These are phyloP conservation scores for Zygoascus meyerae DNA, from an alignment of 1,139 yeast genomes.

Conservation along the genomic window DNA sequence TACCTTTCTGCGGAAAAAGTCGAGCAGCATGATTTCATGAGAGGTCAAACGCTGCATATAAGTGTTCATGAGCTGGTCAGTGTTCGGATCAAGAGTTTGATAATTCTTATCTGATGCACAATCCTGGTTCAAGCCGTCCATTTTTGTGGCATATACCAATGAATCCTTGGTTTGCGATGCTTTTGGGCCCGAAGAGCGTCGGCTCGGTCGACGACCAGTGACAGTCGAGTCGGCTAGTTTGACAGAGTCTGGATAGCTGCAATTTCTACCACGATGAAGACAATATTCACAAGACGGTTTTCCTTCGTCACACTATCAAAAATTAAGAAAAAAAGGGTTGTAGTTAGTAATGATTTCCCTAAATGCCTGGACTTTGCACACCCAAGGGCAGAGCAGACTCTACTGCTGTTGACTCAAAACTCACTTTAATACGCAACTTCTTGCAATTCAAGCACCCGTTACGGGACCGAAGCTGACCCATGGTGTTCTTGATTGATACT, in stretches of 20 bases:
- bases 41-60: neutral
- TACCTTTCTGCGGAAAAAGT: neutral
- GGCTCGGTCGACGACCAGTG: no score
- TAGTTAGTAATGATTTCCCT: neutral
- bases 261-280: conserved; percentile 4
- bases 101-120: no score
- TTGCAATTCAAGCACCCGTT: conserved; percentile 81
- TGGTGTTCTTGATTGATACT: neutral
- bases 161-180: no score
- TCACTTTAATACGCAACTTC: conserved; percentile 59
- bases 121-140: no score
- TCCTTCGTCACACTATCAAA: conserved; percentile 9
- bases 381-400: no score
- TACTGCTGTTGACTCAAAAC: conserved; percentile 8
- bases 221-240: no score
- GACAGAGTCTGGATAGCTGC: conserved; percentile 7
- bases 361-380: no score
- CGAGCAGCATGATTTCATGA: conserved; percentile 1
- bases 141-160: no score
- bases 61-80: neutral
- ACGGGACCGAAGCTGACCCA: conserved; percentile 2
- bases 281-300: conserved; percentile 12
- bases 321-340: neutral
- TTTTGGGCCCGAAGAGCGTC: no score
- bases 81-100: no score